A percentile compares a stretch with the other conserved stretches of the same genome.
phyloP scores from a whole-genome alignment of 2,329 filamentous ascomycete genomes.

The Talaromyces rugulosus region DNA sequence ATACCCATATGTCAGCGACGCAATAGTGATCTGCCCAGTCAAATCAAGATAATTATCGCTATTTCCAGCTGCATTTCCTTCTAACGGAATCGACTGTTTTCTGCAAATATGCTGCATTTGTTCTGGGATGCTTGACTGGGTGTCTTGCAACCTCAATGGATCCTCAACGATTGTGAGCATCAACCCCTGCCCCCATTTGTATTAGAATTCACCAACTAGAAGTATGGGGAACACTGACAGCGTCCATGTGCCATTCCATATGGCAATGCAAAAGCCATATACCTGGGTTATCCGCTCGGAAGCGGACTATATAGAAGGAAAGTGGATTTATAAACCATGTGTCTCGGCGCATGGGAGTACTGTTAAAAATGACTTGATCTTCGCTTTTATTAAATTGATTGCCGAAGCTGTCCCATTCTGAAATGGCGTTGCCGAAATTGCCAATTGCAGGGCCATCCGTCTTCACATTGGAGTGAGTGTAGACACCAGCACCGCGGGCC shows the following conservation, averaged over 20 bases:
- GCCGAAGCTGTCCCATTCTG: not conserved
- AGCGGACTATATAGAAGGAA: not conserved
- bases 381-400: not conserved
- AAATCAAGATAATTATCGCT: not conserved
- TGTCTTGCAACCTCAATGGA: not conserved
- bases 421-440: not conserved
- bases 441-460: not conserved
- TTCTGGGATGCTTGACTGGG: not conserved
- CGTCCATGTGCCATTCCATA: not conserved
- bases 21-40: not conserved
- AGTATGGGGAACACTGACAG: not conserved
- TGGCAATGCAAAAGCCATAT: not conserved
- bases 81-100: not conserved
- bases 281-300: not conserved
- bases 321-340: not conserved
- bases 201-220: not conserved
- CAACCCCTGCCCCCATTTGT: not conserved
- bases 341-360: not conserved
- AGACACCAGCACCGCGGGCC: not conserved
- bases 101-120: not conserved
- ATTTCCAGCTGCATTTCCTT: not conserved
- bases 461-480: not conserved
- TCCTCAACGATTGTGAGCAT: not conserved
- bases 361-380: not conserved
- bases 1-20: not conserved